Evolutionary conservation across 2,329 filamentous ascomycete species (phyloP).

Genomic region (Trichoderma breve): DNA sequence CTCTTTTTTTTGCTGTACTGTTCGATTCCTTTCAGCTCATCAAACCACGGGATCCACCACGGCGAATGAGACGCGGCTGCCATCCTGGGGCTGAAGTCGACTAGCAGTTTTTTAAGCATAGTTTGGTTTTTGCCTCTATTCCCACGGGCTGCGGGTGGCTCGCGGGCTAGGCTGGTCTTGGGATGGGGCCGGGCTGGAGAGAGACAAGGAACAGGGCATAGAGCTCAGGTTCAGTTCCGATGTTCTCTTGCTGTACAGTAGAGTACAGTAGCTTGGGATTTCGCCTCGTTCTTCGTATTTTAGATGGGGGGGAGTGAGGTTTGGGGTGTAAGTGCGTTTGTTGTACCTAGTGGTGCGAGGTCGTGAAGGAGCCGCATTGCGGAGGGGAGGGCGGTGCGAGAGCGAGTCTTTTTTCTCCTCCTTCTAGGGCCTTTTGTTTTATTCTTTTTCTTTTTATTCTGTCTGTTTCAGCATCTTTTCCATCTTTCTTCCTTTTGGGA

Average conservation of each 20-base stretch:
- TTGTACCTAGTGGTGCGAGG: not conserved
- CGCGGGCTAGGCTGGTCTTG: not conserved
- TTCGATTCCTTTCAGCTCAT: slow-evolving; percentile 13
- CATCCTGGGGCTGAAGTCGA: not conserved
- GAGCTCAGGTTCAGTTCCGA: not conserved
- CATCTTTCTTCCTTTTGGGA: not conserved
- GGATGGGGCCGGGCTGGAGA: not conserved
- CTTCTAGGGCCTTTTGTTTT: not conserved
- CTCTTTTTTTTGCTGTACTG: not conserved
- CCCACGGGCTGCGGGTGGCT: slow-evolving; percentile 7
- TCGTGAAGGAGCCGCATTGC: slow-evolving; percentile 2
- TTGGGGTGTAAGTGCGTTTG: not conserved
- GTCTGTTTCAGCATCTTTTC: not conserved
- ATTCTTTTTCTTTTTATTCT: not conserved
- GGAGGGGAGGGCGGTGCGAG: not conserved
- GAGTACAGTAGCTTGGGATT: not conserved
- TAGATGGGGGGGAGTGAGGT: not conserved
- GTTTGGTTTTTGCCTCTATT: not conserved
- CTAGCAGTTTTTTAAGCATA: slow-evolving; percentile 10
- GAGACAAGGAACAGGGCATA: not conserved
- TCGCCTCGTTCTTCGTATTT: not conserved
- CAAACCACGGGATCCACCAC: slow-evolving; percentile 7
- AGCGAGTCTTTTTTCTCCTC: not conserved
- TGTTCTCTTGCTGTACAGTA: not conserved
- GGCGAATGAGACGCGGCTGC: slow-evolving; percentile 13